Evolutionary conservation across 371 early-diverging fungal species (phyloP).

Genomic region (Cokeromyces recurvatus): DNA sequence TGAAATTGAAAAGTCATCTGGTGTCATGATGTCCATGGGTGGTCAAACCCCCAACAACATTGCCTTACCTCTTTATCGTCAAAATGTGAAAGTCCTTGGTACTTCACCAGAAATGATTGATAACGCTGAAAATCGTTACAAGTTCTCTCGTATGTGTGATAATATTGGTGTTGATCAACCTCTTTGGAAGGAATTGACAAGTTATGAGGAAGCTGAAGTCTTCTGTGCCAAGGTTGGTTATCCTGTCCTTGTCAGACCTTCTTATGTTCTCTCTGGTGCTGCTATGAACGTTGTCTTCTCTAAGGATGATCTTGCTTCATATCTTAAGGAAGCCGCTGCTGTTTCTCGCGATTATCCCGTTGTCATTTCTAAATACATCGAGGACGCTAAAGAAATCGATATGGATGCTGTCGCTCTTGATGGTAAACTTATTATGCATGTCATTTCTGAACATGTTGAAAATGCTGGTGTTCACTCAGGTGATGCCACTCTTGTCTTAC

Average conservation of each 20-base stretch:
- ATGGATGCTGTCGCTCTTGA: constrained; percentile 92
- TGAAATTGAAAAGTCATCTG: constrained; percentile 75
- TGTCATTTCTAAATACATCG: constrained; percentile 93
- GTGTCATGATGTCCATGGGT: constrained; percentile 90
- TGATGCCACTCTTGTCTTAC: constrained; percentile 92
- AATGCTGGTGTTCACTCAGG: constrained; percentile 97
- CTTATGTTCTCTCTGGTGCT: constrained; percentile 94
- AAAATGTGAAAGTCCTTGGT: constrained; percentile 86
- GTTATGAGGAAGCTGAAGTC: constrained; percentile 71
- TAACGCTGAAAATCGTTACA: constrained; percentile 91
- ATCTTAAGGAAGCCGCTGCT: constrained; percentile 80
- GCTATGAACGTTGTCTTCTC: constrained; percentile 95
- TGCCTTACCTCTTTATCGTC: constrained; percentile 79
- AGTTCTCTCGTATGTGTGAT: constrained; percentile 93
- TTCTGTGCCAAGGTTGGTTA: constrained; percentile 87
- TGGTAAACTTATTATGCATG: constrained; percentile 86
- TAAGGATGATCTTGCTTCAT: constrained; percentile 70
- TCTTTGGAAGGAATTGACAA: constrained; percentile 88
- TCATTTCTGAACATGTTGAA: constrained; percentile 92
- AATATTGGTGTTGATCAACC: constrained; percentile 95
- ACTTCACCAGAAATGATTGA: constrained; percentile 94
- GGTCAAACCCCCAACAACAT: constrained; percentile 98
- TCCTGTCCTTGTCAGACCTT: constrained; percentile 93
- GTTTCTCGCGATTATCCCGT: constrained; percentile 92
- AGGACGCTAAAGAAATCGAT: constrained; percentile 94